phyloP scores from a whole-genome alignment of 345 rosid species.

The Durio zibethinus region DNA sequence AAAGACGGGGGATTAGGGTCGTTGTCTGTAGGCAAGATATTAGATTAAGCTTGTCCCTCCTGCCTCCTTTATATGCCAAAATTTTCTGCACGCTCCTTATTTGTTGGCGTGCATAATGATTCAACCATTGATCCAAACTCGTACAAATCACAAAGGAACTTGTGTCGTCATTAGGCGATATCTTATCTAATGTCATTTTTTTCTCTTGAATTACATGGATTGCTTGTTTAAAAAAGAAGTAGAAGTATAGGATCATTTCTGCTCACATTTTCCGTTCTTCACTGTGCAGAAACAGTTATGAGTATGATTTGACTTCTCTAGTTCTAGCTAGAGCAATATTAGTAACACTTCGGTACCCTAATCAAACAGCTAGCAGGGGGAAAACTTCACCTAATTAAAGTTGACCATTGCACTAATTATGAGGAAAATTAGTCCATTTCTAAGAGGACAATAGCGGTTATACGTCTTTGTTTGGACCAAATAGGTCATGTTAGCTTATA shows the following conservation, averaged over 20 bases:
- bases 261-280: no score
- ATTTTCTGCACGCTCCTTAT: neutral
- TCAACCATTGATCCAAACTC: neutral
- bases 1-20: slow-evolving; percentile 12
- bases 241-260: no score
- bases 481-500: neutral
- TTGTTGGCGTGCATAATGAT: neutral
- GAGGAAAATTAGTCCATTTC: neutral
- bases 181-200: neutral
- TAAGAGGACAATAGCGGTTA: no score
- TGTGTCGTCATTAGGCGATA: neutral
- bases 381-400: neutral
- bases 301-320: no score
- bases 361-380: no score
- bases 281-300: no score
- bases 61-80: neutral
- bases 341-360: neutral
- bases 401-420: neutral
- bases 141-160: neutral
- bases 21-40: neutral
- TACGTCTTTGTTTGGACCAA: neutral
- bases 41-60: neutral
- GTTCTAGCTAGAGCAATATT: neutral
- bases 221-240: no score
- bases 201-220: neutral